phyloP scores from a whole-genome alignment of 441 rosid species.

The Dalechampia spathulata region DNA sequence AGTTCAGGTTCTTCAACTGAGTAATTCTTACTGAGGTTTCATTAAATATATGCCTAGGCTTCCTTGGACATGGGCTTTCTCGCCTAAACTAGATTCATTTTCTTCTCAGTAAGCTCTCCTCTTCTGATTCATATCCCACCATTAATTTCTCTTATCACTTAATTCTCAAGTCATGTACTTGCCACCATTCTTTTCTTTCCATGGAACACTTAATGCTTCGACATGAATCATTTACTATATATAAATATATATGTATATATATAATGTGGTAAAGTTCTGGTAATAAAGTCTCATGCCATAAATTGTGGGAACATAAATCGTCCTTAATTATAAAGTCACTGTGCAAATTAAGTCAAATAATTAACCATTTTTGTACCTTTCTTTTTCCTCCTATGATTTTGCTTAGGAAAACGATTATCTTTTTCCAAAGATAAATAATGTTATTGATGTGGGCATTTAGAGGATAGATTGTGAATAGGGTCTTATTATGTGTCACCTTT shows the following conservation, averaged over 20 bases:
- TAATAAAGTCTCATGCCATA: not conserved
- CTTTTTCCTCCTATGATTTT: not conserved
- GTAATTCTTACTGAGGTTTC: slow-evolving; percentile 18
- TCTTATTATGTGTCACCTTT: not conserved
- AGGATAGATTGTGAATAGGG: not conserved
- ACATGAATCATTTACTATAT: not conserved
- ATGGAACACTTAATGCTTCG: not conserved
- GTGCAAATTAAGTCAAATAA: not conserved
- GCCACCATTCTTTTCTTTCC: not conserved
- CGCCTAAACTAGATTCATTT: not conserved
- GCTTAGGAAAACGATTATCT: slow-evolving; percentile 11
- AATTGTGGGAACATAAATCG: not conserved
- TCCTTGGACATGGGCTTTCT: slow-evolving; percentile 18
- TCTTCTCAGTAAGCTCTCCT: slow-evolving; percentile 1
- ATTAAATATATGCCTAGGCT: slow-evolving; percentile 17
- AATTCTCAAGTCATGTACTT: not conserved
- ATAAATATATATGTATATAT: no score
- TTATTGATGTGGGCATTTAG: not conserved
- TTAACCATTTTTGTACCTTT: not conserved
- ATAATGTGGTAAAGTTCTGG: not conserved
- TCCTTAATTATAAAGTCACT: not conserved
- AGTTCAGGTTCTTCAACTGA: slow-evolving; percentile 32
- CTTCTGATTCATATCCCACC: no score
- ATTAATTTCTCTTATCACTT: not conserved
- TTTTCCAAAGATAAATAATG: not conserved